A percentile compares a stretch with the other conserved stretches of the same genome.
Conservation (phyloP, 2,329 filamentous ascomycete genomes). For the Xylariaceae sp. region DNA sequence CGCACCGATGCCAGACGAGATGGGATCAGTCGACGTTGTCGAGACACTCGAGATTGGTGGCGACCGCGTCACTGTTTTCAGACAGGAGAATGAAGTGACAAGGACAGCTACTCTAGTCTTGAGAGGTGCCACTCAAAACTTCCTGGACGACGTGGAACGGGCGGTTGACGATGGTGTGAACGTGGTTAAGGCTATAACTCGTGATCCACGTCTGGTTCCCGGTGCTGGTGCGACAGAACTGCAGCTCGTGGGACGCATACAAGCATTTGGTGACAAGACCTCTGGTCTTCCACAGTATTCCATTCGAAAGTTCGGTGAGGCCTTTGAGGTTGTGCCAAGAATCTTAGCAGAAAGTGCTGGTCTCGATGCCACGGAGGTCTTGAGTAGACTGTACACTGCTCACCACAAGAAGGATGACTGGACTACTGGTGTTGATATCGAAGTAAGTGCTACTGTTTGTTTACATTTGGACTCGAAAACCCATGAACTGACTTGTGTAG, state of each 20-base stretch:
- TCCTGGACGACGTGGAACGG: constrained; percentile 93
- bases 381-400: constrained; percentile 86
- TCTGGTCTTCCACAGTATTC: constrained; percentile 90
- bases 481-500: constrained; percentile 9
- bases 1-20: constrained; percentile 99
- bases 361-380: constrained; percentile 92
- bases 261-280: constrained; percentile 85
- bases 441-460: constrained; percentile 44
- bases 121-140: constrained; percentile 93
- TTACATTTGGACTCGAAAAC: neutral
- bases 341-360: constrained; percentile 93
- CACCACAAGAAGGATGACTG: constrained; percentile 86
- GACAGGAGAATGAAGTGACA: constrained; percentile 89
- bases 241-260: constrained; percentile 88
- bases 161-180: constrained; percentile 98
- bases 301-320: constrained; percentile 95
- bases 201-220: constrained; percentile 83
- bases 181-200: constrained; percentile 96
- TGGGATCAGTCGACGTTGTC: constrained; percentile 89
- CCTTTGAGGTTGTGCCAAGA: constrained; percentile 93
- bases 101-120: constrained; percentile 92
- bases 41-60: constrained; percentile 97
- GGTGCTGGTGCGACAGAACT: constrained; percentile 93
- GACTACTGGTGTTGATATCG: constrained; percentile 90
- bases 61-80: constrained; percentile 95